These are phyloP conservation scores for Galeopsis tetrahit DNA, from an alignment of 257 asterid species.

Conservation along the genomic window DNA sequence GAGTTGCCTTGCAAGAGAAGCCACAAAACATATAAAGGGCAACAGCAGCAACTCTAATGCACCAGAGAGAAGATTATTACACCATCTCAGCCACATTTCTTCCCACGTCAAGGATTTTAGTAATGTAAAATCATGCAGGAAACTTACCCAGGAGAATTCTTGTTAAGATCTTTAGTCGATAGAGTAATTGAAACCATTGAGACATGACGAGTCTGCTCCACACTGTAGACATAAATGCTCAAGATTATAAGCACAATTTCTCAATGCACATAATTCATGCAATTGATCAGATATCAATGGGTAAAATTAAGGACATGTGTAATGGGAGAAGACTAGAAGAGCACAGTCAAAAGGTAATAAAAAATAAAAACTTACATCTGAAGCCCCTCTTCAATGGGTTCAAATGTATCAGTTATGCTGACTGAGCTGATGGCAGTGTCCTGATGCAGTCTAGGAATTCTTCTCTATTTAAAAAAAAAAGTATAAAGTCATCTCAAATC, in stretches of 20 bases:
- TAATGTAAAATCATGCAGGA: slow-evolving; percentile 18
- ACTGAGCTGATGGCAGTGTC: slow-evolving; percentile 87
- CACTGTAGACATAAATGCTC: slow-evolving; percentile 51
- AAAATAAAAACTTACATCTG: slow-evolving; percentile 62
- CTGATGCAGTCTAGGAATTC: slow-evolving; percentile 82
- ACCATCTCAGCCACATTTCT: slow-evolving; percentile 6
- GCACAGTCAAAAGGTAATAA: neutral
- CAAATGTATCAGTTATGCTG: slow-evolving; percentile 91
- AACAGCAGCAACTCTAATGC: slow-evolving; percentile 7
- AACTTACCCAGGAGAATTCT: slow-evolving; percentile 82
- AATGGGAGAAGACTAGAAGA: neutral
- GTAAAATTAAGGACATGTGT: neutral
- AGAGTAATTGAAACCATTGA: slow-evolving; percentile 92
- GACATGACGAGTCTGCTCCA: slow-evolving; percentile 98
- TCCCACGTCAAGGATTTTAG: neutral
- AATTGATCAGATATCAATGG: slow-evolving; percentile 4
- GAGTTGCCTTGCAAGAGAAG: neutral
- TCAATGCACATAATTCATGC: neutral
- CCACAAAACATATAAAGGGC: neutral
- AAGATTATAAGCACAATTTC: neutral
- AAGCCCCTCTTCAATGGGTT: slow-evolving; percentile 99
- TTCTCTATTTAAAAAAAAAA: slow-evolving; percentile 58
- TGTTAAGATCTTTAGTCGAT: slow-evolving; percentile 82
- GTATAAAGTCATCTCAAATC: slow-evolving; percentile 20
- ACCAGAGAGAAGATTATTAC: neutral